Evolutionary conservation across 441 rosid species (phyloP).

Genomic region (Syzygium syzygioides): DNA sequence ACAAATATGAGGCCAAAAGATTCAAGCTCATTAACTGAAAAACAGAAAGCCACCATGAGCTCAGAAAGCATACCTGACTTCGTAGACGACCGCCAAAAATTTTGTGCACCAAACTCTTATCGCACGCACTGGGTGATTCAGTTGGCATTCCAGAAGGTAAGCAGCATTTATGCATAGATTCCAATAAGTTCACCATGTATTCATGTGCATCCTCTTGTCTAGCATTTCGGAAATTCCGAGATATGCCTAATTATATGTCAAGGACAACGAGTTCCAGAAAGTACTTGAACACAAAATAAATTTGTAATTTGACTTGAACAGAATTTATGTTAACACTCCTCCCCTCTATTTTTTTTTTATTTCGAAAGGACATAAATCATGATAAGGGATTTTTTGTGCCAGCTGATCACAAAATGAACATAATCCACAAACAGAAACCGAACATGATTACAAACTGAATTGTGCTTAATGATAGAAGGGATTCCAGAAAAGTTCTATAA

Average conservation of each 20-base stretch:
- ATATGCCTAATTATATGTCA: constrained; percentile 56
- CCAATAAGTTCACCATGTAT: constrained; percentile 90
- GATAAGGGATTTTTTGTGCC: background rate
- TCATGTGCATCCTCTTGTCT: constrained; percentile 98
- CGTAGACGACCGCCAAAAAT: constrained; percentile 93
- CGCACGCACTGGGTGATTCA: constrained; percentile 86
- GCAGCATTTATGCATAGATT: constrained; percentile 98
- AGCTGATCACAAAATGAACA: background rate
- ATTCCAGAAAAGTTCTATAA: background rate
- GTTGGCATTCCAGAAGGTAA: constrained; percentile 93
- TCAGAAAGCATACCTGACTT: constrained; percentile 61
- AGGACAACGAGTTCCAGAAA: constrained; percentile 20
- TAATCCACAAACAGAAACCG: background rate
- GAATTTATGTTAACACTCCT: background rate
- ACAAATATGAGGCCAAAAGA: background rate
- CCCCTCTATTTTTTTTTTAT: background rate
- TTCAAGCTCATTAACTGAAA: background rate
- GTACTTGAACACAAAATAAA: background rate
- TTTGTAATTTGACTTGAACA: background rate
- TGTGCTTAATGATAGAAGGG: background rate
- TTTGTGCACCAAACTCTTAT: constrained; percentile 90
- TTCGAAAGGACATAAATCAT: background rate
- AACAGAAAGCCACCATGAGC: background rate
- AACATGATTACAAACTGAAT: background rate
- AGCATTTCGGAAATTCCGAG: constrained; percentile 69